Evolutionary conservation across 208 protist species (phyloP), one percentile per base, ranked within the genome.

Genomic region (Leishmania martiniquensis): DNA sequence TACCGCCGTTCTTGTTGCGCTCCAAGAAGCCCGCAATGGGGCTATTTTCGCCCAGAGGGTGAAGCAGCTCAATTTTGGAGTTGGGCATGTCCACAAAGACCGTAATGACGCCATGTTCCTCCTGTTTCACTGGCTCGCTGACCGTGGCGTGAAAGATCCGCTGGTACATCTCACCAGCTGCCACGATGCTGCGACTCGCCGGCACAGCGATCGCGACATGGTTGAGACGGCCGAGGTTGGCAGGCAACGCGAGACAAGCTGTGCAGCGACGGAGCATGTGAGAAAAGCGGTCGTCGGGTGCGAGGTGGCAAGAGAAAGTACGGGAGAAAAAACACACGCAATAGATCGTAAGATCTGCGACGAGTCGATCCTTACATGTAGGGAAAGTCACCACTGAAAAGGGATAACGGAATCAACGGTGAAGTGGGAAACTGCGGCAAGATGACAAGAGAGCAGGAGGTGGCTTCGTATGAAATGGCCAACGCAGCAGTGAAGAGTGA

Each of bases 171-270:
- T 54, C 32, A 1, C 80, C 76, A 13, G 93, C 84, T 68, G 93
- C 82, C 51, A 88, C 72, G 17, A 95, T 83, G 72, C 77, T 49
- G 29, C 79, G 79, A 57, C 89, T 82, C 49, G 95, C 77, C 2
- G 96, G 96, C 5, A 98, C 96, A 9, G 97, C 97, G 70, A 99
- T 98, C 12, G 97, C 97, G 29, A 99, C 92, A 70, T 99, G 97
- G 82, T 98, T 98, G n/a, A 99, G 87, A 63, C 84, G 77, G n/a
- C 97, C 96, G 3, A 98, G 59, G 44, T 86, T 81, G 34, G 68
- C 71, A 10, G 75, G 86, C 37, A 85, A 3, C 2, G 66, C 74
- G 22, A 82, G 42, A 29, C n/a, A 52, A 34, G 75, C 44, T 59
- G 59, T 52, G 65, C 52, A 85, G 51, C 83, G 78, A 17, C 71